Base-by-base conservation (phyloP, 2,329 filamentous ascomycete genomes). In the Cordyceps tenuipes region DNA sequence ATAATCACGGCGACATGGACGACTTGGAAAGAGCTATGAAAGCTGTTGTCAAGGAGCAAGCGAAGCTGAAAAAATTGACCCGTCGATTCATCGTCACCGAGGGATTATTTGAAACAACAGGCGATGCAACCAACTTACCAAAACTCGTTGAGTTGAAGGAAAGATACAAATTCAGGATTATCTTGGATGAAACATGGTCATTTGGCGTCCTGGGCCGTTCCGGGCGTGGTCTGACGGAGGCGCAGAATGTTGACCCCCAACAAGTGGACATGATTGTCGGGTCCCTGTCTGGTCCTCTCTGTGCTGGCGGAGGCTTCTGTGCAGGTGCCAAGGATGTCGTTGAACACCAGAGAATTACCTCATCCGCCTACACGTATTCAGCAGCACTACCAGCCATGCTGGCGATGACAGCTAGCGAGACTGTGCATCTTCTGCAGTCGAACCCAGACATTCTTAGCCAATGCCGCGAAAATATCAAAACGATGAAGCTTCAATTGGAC, bases 181-280 rank as follows among this genome's bases (percentile, higher is more conserved):
- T 97, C 65, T 85, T 99, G 43, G 94, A 99, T 72, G 94, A 99
- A 78, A 96, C 92, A 1, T 96, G 90, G 88, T 97, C 92, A 1
- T 99, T 97, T 71, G 95, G 93, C 62, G 89, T 97, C 19, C 82
- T 99, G 5, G 94, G 94, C 52, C 84, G 91, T 63, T 96, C 91
- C 29, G 95, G 94, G 21, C 87, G 91, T 57, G 94, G 94, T 62
- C 80, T 97, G 44, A 97, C 94, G 0, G 95, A 99, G 77, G 90
- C 93, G 6, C 94, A 97, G 70, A 96, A 97, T 67, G 93, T 99
- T 19, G 94, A 97, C 71, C 86, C 93, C 0, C 85, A 88, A 10
- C 89, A 96, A 70, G 87, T 99, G 54, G 94, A 99, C 76, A 97
- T 99, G 91, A 93, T 99, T 66, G 84, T 97, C 57, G 94, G 95